Base-by-base conservation (phyloP, 2,329 filamentous ascomycete species). In the Pseudogymnoascus sp. region DNA sequence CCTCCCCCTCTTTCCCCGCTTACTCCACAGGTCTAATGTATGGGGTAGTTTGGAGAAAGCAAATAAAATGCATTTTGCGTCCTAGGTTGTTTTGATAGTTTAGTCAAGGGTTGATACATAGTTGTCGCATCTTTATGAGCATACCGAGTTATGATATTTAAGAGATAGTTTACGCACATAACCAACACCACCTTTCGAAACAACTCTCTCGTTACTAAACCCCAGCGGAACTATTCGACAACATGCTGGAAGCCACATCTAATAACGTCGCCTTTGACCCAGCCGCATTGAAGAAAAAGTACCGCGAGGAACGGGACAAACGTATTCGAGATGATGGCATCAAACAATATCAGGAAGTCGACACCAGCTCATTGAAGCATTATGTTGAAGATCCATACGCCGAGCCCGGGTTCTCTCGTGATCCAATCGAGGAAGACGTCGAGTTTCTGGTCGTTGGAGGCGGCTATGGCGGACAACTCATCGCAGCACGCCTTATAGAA, bases 221-320 rank as follows among this genome's bases (percentile, higher is more conserved):
- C 39, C 17, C 39, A 5, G 21, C 9, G 11, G 39, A 41, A 15
- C 17, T 41, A 41, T 2, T 41, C 9, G 39, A 41, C 39, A 41
- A 41, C 21, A 41, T 41, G 39, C 39, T 2, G 5, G 39, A 21
- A 41, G 17, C 21, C 21, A 21, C 21, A 21, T 3, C 2, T 2
- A 21, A 21, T 21, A 21, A 21, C 21, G 2, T 5, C 39, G 8
- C 39, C 5, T 41, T 41, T 41, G 39, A 41, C 39, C 39, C 39
- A 24, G 11, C 39, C 11, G 2, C 21, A 15, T 21, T 41, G 15
- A 41, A 41, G 17, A 17, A 41, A 41, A 61, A 59, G 35, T 65
- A 63, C 26, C 29, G 6, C 7, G 58, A 39, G 26, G 64, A 65
- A 57, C 64, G 62, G 6, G 39, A 35, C 41, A 65, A 65, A 39